These are phyloP conservation scores for Canariomyces notabilis DNA, from an alignment of 2,329 filamentous ascomycete species.

Conservation along the genomic window DNA sequence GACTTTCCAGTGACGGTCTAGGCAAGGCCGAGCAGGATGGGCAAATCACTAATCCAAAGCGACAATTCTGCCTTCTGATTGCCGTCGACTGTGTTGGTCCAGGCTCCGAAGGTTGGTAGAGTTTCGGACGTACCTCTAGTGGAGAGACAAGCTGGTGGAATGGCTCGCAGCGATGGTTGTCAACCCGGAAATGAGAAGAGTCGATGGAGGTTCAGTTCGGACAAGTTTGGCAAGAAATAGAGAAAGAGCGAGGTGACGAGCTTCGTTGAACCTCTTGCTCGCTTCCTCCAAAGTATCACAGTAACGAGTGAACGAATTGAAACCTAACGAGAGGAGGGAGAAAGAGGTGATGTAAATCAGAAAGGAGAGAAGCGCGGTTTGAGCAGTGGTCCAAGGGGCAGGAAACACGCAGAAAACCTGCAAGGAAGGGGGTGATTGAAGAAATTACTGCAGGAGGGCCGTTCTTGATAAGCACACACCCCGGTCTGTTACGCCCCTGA, in stretches of 20 bases:
- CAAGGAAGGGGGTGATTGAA: constrained; percentile 25
- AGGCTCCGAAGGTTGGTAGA: constrained; percentile 13
- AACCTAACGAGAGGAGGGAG: constrained; percentile 20
- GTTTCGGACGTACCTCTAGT: constrained; percentile 23
- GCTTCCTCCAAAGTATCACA: constrained; percentile 15
- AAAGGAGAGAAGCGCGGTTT: constrained; percentile 24
- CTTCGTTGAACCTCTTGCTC: constrained; percentile 3
- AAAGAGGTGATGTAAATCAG: constrained; percentile 22
- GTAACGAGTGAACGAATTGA: constrained; percentile 27
- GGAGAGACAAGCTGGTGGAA: constrained; percentile 9
- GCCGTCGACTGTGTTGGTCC: neutral
- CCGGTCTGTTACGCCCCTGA: no score
- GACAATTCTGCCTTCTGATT: no score
- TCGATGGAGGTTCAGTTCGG: constrained; percentile 3
- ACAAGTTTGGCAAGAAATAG: no score
- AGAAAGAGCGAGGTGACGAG: constrained; percentile 8
- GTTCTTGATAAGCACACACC: constrained; percentile 20
- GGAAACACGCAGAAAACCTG: constrained; percentile 21
- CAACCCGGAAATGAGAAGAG: constrained; percentile 1
- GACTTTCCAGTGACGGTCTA: no score
- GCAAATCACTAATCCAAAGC: no score
- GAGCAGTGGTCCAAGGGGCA: constrained; percentile 20
- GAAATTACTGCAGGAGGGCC: constrained; percentile 17
- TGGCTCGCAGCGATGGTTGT: constrained; percentile 6
- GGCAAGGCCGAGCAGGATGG: no score